A percentile compares a stretch with the other conserved stretches of the same genome.
Evolutionary conservation across 2,329 filamentous ascomycete genomes (phyloP).

Genomic region (Alternaria burnsii): DNA sequence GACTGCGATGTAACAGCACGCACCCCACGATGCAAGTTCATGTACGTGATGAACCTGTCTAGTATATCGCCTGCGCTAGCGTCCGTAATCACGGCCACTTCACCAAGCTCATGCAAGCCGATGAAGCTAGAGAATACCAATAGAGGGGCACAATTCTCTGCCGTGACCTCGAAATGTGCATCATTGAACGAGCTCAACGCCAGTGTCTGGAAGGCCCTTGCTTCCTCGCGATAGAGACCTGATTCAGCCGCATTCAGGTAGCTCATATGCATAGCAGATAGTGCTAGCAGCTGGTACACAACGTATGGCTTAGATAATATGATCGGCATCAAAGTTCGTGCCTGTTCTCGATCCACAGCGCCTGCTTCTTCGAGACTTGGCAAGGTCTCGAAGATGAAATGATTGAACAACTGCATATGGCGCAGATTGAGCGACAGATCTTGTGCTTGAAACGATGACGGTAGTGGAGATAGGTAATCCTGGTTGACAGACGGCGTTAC

Average conservation of each 20-base stretch:
- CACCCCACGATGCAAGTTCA: constrained; percentile 6
- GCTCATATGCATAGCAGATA: background rate
- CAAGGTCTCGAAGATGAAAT: constrained; percentile 27
- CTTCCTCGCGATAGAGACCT: background rate
- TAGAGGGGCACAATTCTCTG: background rate
- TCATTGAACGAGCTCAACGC: background rate
- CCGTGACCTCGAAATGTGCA: background rate
- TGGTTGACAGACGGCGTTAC: constrained; percentile 4
- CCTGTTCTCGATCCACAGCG: constrained; percentile 3
- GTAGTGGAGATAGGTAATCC: constrained; percentile 5
- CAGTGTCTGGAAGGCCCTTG: background rate
- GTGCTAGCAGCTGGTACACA: background rate
- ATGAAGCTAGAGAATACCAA: background rate
- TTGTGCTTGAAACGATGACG: background rate
- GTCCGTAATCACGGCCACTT: background rate
- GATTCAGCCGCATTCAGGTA: background rate
- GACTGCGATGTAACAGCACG: background rate
- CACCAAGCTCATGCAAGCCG: background rate
- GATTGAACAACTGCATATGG: constrained; percentile 31
- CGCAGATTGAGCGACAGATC: constrained; percentile 21
- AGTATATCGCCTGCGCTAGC: background rate
- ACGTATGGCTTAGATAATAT: background rate
- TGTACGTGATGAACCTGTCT: constrained; percentile 4
- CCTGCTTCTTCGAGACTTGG: constrained; percentile 13
- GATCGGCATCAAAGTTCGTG: background rate